phyloP scores from a whole-genome alignment of 805 yeast species.

The Suhomyces pyralidae region DNA sequence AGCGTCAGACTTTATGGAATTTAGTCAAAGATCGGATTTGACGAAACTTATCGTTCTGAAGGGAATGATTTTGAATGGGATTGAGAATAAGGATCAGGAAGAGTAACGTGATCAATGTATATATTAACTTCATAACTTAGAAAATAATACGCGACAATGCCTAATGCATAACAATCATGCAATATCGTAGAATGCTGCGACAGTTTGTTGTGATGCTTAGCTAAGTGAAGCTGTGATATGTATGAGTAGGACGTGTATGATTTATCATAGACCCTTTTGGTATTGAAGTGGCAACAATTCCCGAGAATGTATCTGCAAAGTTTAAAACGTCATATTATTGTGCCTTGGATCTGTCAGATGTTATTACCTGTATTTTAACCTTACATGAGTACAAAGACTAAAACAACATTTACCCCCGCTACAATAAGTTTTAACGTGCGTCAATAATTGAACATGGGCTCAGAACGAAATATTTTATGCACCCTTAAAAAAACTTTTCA shows the following conservation, averaged over 20 bases:
- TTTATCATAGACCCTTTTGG: not conserved
- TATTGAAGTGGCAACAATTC: not conserved
- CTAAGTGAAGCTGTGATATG: not conserved
- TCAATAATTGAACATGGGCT: not conserved
- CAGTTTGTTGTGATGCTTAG: not conserved
- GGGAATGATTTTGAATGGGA: constrained; percentile 31
- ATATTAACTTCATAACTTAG: not conserved
- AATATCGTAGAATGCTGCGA: not conserved
- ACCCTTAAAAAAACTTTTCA: not conserved
- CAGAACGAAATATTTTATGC: not conserved
- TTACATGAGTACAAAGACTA: not conserved
- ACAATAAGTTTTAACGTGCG: not conserved
- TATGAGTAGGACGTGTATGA: not conserved
- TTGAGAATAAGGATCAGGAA: constrained; percentile 8
- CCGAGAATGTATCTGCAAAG: not conserved
- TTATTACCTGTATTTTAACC: not conserved
- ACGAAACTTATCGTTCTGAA: constrained; percentile 30
- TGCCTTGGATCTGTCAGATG: not conserved
- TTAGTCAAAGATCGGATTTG: constrained; percentile 23
- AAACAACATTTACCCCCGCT: not conserved
- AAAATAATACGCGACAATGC: not conserved
- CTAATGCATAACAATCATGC: not conserved
- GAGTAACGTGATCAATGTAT: not conserved
- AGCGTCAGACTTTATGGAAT: constrained; percentile 17
- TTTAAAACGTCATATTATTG: not conserved